Base-by-base conservation (phyloP, 2,329 filamentous ascomycete species). In the Neopestalotiopsis clavispora region DNA sequence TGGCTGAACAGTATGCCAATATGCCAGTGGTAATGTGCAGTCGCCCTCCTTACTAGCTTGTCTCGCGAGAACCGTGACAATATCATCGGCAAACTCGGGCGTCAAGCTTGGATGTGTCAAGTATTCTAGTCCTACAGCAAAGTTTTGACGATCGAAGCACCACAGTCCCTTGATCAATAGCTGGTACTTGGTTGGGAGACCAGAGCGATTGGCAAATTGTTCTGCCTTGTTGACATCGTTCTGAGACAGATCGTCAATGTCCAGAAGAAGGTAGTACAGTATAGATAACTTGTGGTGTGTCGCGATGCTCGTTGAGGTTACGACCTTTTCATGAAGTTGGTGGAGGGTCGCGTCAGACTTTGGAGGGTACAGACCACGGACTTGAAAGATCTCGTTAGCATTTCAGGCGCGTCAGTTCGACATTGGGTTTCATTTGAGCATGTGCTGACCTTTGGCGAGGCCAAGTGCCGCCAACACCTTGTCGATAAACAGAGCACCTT, bases 91-190 rank as follows among this genome's bases (percentile, higher is more conserved):
- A 75, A 96, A 97, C 67, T 94, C 94, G 45, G 92, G 90, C 23
- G 91, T 90, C 4, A 97, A 85, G 1, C 92, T 93, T 0, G 94
- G 94, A 74, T 96, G 91, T 4, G 93, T 91, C 14, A 97, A 87
- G 77, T 91, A 90, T 74, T 94, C 90, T 34, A 97, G 84, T 2
- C 94, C 93, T 71, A 83, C 81, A 87, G 86, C 82, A 75, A 93
- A 94, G 68, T 94, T 85, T 59, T 90, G 83, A 58, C 88, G 87
- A 76, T 97, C 94, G 78, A 97, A 84, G 74, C 92, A 85, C 93
- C 94, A 97, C 10, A 97, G 82, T 0, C 94, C 94, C 74, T 92
- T 90, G 81, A 96, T 94, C 74, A 95, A 93, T 60, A 93, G 89
- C 79, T 91, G 89, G 78, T 95, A 97, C 73, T 91, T 93, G 67